phyloP scores from a whole-genome alignment of 805 yeast species.

The Soucietia sequanensis region DNA sequence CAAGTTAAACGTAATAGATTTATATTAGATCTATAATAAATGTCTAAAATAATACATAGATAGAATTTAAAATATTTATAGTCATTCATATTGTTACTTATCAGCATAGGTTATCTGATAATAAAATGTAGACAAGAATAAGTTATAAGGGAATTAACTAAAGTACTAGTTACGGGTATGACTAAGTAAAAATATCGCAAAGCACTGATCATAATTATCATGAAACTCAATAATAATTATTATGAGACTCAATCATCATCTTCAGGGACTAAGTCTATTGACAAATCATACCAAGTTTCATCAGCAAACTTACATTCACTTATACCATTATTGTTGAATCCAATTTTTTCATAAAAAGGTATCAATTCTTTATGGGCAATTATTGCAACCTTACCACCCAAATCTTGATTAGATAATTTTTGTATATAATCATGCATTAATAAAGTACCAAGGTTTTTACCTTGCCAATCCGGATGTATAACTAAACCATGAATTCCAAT shows the following conservation, averaged over 20 bases:
- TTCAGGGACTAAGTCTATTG: conserved; percentile 44
- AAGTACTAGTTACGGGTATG: no score
- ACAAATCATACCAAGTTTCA: conserved; percentile 60
- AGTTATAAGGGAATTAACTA: not conserved
- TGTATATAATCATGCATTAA: conserved; percentile 87
- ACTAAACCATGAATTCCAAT: conserved; percentile 84
- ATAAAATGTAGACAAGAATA: not conserved
- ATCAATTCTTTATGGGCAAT: conserved; percentile 68
- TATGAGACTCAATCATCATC: conserved; percentile 34
- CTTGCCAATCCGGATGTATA: conserved; percentile 74
- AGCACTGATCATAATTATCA: no score
- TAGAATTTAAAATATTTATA: no score
- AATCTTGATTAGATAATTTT: conserved; percentile 80
- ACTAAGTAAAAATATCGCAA: no score
- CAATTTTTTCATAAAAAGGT: conserved; percentile 79
- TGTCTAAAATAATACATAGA: no score
- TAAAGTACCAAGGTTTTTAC: conserved; percentile 78
- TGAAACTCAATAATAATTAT: no score
- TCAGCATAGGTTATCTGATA: no score
- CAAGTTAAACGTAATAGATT: no score
- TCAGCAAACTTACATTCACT: conserved; percentile 61
- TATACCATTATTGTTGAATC: conserved; percentile 69
- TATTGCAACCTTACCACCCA: conserved; percentile 74
- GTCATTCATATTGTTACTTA: no score
- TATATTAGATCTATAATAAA: no score